Evolutionary conservation across 2,329 filamentous ascomycete genomes (phyloP), one percentile per base, ranked within the genome.

Genomic region (Xylariaceae sp.): DNA sequence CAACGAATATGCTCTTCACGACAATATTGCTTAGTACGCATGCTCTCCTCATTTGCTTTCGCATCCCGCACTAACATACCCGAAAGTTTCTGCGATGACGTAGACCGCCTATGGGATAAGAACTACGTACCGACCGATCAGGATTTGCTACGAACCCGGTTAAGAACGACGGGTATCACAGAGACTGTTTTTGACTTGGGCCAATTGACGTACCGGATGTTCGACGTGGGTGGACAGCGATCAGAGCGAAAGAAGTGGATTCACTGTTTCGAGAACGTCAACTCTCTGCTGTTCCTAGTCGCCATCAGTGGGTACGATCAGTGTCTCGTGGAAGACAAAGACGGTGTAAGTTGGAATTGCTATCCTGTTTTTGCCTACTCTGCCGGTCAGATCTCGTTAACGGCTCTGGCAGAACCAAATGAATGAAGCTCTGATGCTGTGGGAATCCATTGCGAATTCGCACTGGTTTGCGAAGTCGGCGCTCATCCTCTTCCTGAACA

Each of bases 181-280:
- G 92, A 97, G 72, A 96, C 92, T 2, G 82, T 92, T 58, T 97
- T 97, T 71, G 90, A 95, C 70, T 80, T 95, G 13, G 91, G 91
- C 57, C 87, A 92, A 67, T 81, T 96, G 65, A 95, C 91, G 60
- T 96, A 96, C 74, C 87, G 91, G 65, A 96, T 97, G 91, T 95
- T 95, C 72, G 91, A 96, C 67, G 91, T 95, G 44, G 91, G 91
- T 69, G 91, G 91, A 54, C 91, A 96, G 70, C 80, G 91, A 64
- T 95, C 91, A 26, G 91, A 96, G 73, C 87, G 91, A 58, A 95
- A 95, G 80, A 96, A 96, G 77, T 96, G 91, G 91, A 95, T 96
- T 59, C 91, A 96, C 71, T 94, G 91, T 68, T 96, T 96, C 69
- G 91, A 96, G 70, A 94, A 94, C 61, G 91, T 96, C 58, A 91